Base-by-base conservation (phyloP, 2,329 filamentous ascomycete genomes). In the Cercospora citrullina region DNA sequence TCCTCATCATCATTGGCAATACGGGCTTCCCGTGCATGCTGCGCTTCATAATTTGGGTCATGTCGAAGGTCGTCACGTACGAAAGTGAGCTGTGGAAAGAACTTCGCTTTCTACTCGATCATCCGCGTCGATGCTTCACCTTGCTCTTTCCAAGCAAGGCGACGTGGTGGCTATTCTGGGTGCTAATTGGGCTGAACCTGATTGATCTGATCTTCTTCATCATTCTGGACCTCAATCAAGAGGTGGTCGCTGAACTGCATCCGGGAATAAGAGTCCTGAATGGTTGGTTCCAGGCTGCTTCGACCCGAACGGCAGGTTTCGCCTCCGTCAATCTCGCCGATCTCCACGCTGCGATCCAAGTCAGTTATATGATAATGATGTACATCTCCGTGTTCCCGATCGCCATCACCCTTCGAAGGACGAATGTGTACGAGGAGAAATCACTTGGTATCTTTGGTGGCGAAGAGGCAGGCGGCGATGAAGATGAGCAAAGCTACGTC, bases 341-440 rank as follows among this genome's bases (percentile, higher is more conserved):
- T 0, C 83, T 99, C 1, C 94, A 98, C 72, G 94, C 95, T 1
- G 95, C 91, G 3, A 92, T 97, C 67, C 94, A 97, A 75, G 93
- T 96, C 14, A 92, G 93, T 26, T 98, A 97, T 81, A 84, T 98
- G 80, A 90, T 98, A 79, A 98, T 98, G 95, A 98, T 98, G 95
- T 98, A 98, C 80, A 97, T 98, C 70, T 97, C 94, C 67, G 92
- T 97, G 68, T 96, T 97, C 74, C 94, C 94, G 5, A 96, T 98
- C 74, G 94, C 95, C 77, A 98, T 98, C 75, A 95, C 92, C 6
- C 91, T 98, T 74, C 93, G 94, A 63, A 86, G 92, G 71, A 97
- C 94, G 67, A 98, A 98, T 77, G 94, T 97, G 2, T 98, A 98
- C 82, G 94, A 97, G 80, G 94, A 98, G 77, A 92, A 90, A 72